These are phyloP conservation scores for Metschnikowia dekortorum DNA, from an alignment of 805 yeast genomes.

Conservation along the genomic window DNA sequence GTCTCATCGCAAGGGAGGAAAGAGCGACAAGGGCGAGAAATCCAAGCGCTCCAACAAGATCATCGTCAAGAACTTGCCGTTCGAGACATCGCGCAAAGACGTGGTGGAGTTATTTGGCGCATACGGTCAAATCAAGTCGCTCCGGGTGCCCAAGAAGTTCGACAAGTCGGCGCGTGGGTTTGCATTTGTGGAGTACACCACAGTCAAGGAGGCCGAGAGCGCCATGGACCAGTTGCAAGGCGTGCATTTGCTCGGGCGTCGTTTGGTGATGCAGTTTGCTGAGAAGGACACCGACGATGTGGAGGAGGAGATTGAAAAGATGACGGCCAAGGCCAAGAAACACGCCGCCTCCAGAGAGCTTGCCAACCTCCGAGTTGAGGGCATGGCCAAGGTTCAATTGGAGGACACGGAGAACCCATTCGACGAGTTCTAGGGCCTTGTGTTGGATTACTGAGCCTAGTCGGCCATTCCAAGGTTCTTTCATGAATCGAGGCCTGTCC, in stretches of 20 bases:
- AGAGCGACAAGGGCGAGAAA: slow-evolving; percentile 24
- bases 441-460: too few relatives aligned
- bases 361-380: slow-evolving; percentile 63
- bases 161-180: slow-evolving; percentile 95
- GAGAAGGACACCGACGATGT: slow-evolving; percentile 76
- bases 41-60: slow-evolving; percentile 61
- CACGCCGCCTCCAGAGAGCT: slow-evolving; percentile 77
- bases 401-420: slow-evolving; percentile 42
- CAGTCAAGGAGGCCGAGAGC: slow-evolving; percentile 83
- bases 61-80: slow-evolving; percentile 93
- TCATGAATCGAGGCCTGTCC: too few relatives aligned
- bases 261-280: slow-evolving; percentile 90
- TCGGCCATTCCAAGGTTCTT: too few relatives aligned
- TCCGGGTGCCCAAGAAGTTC: slow-evolving; percentile 93
- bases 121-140: slow-evolving; percentile 91
- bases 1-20: slow-evolving; percentile 60
- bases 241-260: slow-evolving; percentile 92
- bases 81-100: slow-evolving; percentile 91
- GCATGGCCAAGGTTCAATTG: slow-evolving; percentile 68
- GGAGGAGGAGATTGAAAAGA: slow-evolving; percentile 83
- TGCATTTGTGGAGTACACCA: slow-evolving; percentile 90
- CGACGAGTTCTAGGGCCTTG: slow-evolving; percentile 18
- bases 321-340: slow-evolving; percentile 79
- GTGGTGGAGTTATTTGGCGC: slow-evolving; percentile 90
- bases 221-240: slow-evolving; percentile 94